Conservation (phyloP, 768 basidiomycete species). For the Hemileccinum rubropunctum region DNA sequence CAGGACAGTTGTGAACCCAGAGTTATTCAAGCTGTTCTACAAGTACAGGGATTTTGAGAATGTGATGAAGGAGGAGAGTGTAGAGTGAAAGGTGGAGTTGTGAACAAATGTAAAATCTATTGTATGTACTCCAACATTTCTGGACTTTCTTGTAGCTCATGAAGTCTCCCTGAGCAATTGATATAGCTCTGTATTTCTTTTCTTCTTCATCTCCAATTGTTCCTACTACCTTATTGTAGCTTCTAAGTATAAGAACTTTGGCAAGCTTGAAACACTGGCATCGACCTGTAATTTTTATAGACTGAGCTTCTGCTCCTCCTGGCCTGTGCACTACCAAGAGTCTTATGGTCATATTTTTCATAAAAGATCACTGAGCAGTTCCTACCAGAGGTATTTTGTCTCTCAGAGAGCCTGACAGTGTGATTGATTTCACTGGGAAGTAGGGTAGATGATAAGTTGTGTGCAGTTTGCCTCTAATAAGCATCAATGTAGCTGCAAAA, state of each 20-base stretch:
- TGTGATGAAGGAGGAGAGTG: conserved; percentile 16
- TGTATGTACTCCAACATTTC: background rate
- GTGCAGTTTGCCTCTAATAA: background rate
- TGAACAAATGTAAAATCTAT: conserved; percentile 1
- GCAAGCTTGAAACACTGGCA: background rate
- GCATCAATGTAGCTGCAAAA: background rate
- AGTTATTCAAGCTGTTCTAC: conserved; percentile 61
- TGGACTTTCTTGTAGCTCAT: background rate
- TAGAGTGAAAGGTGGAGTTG: conserved; percentile 9
- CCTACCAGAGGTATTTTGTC: too few species aligned
- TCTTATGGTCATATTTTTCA: too few species aligned
- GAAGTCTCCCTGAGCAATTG: conserved; percentile 8
- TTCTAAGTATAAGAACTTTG: background rate
- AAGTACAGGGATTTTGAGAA: conserved; percentile 54
- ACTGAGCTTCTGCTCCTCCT: conserved; percentile 16
- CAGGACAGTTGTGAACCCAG: conserved; percentile 74
- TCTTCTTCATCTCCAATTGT: conserved; percentile 4
- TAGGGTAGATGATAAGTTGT: background rate
- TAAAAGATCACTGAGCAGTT: too few species aligned
- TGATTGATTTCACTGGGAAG: too few species aligned
- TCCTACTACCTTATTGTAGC: background rate
- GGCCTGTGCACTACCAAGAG: too few species aligned
- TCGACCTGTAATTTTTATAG: conserved; percentile 11
- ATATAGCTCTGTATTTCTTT: conserved; percentile 10
- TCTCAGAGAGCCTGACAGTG: too few species aligned